These are phyloP conservation scores for Aspergillus olivimuriae DNA, from an alignment of 495 filamentous ascomycete species.

Conservation along the genomic window DNA sequence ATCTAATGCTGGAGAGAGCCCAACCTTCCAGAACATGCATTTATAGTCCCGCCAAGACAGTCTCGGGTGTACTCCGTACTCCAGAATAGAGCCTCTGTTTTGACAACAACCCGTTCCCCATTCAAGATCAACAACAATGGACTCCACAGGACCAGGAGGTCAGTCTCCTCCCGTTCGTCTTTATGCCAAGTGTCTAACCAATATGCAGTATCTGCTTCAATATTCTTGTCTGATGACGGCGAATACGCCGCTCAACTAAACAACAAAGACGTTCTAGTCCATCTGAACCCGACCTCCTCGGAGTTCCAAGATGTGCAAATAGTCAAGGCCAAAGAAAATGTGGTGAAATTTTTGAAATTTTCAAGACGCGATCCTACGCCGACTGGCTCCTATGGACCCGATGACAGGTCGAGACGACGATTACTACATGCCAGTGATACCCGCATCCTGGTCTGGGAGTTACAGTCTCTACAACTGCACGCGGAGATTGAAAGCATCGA, in stretches of 20 bases:
- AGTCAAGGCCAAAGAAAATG: conserved; percentile 27
- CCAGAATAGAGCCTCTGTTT: too few relatives aligned
- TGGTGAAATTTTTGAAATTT: conserved; percentile 29
- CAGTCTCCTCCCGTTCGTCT: conserved; percentile 3
- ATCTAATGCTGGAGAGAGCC: too few relatives aligned
- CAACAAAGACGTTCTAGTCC: conserved; percentile 33
- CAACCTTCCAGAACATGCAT: too few relatives aligned
- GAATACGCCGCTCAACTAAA: conserved; percentile 27
- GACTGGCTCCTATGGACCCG: neutral
- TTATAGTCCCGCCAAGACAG: too few relatives aligned
- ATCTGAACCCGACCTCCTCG: conserved; percentile 25
- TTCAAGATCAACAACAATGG: conserved; percentile 26
- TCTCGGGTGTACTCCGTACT: too few relatives aligned
- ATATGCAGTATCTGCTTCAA: conserved; percentile 14
- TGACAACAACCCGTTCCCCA: neutral
- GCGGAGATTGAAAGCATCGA: conserved; percentile 41
- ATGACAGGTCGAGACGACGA: conserved; percentile 15
- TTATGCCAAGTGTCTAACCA: conserved; percentile 1
- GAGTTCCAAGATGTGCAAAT: conserved; percentile 29
- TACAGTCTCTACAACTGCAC: conserved; percentile 28
- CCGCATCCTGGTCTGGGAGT: conserved; percentile 33
- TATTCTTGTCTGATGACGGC: conserved; percentile 31
- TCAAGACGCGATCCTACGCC: conserved; percentile 4
- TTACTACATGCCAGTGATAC: conserved; percentile 29
- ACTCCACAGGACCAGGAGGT: conserved; percentile 28